A percentile compares a stretch with the other conserved stretches of the same genome.
Evolutionary conservation across 2,329 filamentous ascomycete genomes (phyloP).

Genomic region (Escovopsis weberi): DNA sequence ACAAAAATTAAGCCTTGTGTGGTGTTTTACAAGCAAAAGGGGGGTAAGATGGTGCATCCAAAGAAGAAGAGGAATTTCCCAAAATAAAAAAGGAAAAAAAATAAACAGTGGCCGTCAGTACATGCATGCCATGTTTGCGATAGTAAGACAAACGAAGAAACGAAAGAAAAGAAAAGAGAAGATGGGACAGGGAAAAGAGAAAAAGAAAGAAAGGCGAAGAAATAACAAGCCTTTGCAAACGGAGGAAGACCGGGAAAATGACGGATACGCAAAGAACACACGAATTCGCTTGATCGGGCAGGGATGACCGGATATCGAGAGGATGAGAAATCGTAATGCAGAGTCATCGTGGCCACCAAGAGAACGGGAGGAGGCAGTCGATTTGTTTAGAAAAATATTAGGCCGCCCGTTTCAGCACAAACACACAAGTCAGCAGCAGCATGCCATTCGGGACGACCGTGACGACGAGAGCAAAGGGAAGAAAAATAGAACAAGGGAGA

Average conservation of each 20-base stretch:
- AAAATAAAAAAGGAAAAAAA: too few species aligned
- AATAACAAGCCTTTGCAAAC: too few species aligned
- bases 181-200: conserved; percentile 1
- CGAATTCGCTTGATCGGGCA: conserved; percentile 45
- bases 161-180: conserved; percentile 1
- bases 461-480: too few species aligned
- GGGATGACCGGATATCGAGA: conserved; percentile 37
- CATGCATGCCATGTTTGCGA: conserved; percentile 4
- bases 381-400: conserved; percentile 3
- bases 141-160: neutral
- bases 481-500: neutral
- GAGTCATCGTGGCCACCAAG: conserved; percentile 31
- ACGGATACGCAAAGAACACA: conserved; percentile 18
- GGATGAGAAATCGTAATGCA: conserved; percentile 40
- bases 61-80: conserved; percentile 9
- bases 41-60: conserved; percentile 15
- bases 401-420: conserved; percentile 4
- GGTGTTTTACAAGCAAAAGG: neutral
- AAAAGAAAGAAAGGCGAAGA: too few species aligned
- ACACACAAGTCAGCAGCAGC: conserved; percentile 2
- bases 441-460: neutral
- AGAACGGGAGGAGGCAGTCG: neutral
- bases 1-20: conserved; percentile 1
- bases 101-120: conserved; percentile 4
- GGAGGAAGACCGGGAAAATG: conserved; percentile 1